Evolutionary conservation across 2,329 filamentous ascomycete species (phyloP).

Genomic region (Ascochyta koolunga): DNA sequence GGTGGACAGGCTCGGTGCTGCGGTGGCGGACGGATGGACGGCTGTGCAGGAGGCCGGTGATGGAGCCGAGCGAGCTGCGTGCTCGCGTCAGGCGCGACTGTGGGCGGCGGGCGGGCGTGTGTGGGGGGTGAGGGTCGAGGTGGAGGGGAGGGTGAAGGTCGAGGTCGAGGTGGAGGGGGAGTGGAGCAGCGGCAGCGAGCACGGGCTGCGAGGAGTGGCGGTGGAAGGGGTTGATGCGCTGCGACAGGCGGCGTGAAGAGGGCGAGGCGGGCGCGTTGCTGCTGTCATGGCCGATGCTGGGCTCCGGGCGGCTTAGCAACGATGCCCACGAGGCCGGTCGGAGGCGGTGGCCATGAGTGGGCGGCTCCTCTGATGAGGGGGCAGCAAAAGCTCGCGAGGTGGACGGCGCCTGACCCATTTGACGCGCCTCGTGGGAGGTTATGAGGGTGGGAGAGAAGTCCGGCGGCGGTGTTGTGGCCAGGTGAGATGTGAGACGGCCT

Average conservation of each 20-base stretch:
- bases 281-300: not conserved
- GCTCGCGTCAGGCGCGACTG: slow-evolving; percentile 43
- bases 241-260: slow-evolving; percentile 26
- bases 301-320: slow-evolving; percentile 26
- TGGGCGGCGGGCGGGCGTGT: slow-evolving; percentile 28
- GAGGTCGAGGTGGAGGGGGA: not conserved
- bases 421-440: slow-evolving; percentile 21
- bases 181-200: slow-evolving; percentile 39
- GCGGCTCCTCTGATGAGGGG: not conserved
- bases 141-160: not conserved
- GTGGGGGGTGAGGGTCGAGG: not conserved
- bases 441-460: not conserved
- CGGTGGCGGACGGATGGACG: slow-evolving; percentile 32
- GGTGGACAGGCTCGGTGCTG: slow-evolving; percentile 20
- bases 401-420: slow-evolving; percentile 51
- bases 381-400: slow-evolving; percentile 34
- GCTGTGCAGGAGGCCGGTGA: slow-evolving; percentile 39
- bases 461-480: slow-evolving; percentile 7
- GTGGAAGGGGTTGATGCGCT: slow-evolving; percentile 38
- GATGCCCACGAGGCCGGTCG: slow-evolving; percentile 42
- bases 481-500: slow-evolving; percentile 8
- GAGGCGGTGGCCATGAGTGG: slow-evolving; percentile 33
- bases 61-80: slow-evolving; percentile 46
- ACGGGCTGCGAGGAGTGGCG: slow-evolving; percentile 37
- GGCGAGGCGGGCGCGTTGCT: not conserved